Percentiles rank a stretch among this genome's conserved stretches.
Conservation (phyloP, 2,329 filamentous ascomycete species). For the Fusarium sp. region DNA sequence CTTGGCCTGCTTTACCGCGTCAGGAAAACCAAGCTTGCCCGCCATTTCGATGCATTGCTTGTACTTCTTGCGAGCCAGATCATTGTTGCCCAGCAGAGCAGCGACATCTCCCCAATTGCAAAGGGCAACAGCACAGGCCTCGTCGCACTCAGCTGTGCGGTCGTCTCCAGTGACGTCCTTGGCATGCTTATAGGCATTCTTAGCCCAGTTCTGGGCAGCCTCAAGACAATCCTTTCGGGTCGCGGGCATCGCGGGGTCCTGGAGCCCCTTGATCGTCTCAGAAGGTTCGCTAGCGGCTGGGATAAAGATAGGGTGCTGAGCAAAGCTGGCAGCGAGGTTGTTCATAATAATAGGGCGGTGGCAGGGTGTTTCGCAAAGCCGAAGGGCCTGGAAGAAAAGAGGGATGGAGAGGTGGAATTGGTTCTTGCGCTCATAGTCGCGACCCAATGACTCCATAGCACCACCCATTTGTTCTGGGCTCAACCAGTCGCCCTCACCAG, state of each 20-base stretch:
- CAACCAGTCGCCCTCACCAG: conserved; percentile 81
- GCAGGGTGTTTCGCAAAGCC: conserved; percentile 76
- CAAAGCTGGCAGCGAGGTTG: conserved; percentile 81
- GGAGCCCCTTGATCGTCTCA: conserved; percentile 48
- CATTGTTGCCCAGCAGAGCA: conserved; percentile 77
- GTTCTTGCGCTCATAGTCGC: conserved; percentile 80
- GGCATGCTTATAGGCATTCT: conserved; percentile 80
- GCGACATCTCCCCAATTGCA: conserved; percentile 90
- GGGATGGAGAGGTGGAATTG: conserved; percentile 87
- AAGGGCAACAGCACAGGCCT: conserved; percentile 86
- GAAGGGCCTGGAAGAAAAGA: conserved; percentile 87
- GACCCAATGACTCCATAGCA: conserved; percentile 80
- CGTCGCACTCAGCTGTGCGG: conserved; percentile 84
- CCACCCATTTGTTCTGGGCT: conserved; percentile 80
- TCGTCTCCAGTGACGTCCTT: conserved; percentile 75
- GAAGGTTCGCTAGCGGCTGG: conserved; percentile 49
- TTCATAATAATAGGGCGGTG: conserved; percentile 90
- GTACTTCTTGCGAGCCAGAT: conserved; percentile 78
- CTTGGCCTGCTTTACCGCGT: conserved; percentile 68
- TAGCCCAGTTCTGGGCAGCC: conserved; percentile 83
- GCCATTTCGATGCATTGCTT: conserved; percentile 76
- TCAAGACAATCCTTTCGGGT: conserved; percentile 75
- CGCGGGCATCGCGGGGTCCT: conserved; percentile 52
- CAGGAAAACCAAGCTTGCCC: conserved; percentile 65
- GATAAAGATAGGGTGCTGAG: conserved; percentile 71